These are phyloP conservation scores for Ustilago xerochloae DNA, from an alignment of 1,284 basidiomycete genomes.

Conservation along the genomic window DNA sequence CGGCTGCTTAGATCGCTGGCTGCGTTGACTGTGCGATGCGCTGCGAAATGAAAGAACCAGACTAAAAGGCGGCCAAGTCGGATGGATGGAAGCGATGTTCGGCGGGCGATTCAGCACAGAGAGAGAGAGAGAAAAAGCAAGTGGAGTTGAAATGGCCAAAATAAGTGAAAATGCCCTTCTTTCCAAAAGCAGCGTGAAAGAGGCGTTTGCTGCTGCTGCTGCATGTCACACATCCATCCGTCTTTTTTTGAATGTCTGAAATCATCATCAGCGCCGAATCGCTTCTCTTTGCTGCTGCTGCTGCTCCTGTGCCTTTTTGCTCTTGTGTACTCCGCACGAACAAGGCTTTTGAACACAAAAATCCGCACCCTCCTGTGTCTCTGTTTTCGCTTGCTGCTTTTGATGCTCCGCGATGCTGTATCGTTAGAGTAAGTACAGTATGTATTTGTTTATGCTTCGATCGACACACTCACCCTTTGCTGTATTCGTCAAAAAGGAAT, in stretches of 20 bases:
- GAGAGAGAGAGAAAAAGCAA: neutral
- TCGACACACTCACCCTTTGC: neutral
- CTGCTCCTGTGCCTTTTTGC: no score
- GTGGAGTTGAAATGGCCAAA: neutral
- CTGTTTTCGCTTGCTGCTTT: no score
- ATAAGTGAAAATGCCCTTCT: neutral
- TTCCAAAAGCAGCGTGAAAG: slow-evolving; percentile 48
- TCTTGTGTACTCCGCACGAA: no score
- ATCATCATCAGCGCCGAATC: neutral
- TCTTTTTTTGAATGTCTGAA: neutral
- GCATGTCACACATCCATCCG: neutral
- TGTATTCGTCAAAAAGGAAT: no score
- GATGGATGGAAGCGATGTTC: neutral
- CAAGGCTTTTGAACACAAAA: no score
- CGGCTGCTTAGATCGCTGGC: neutral
- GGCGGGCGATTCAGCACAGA: neutral
- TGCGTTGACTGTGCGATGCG: neutral
- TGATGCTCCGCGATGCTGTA: no score
- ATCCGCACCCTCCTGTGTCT: no score
- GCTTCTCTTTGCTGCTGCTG: neutral
- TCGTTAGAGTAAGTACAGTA: no score
- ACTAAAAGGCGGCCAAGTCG: neutral
- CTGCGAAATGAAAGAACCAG: neutral
- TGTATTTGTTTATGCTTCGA: neutral
- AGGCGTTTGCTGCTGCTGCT: neutral